Evolutionary conservation across 306 rosid genomes (phyloP).

Genomic region (Prinsepia uniflora): DNA sequence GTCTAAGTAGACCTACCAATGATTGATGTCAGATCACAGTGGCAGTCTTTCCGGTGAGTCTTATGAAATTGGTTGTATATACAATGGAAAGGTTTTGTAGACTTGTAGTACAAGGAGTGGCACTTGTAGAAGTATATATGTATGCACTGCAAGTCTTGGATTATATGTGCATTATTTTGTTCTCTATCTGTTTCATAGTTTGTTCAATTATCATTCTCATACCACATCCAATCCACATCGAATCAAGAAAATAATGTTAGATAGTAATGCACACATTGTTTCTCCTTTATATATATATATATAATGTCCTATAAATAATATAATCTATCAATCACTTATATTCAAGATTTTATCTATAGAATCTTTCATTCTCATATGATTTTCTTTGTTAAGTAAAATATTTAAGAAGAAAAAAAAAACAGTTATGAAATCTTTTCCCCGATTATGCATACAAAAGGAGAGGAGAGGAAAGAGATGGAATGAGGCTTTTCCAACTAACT

Average conservation of each 20-base stretch:
- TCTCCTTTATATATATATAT: no score
- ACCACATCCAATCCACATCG: no score
- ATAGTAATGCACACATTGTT: no score
- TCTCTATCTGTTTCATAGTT: neutral
- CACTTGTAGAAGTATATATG: neutral
- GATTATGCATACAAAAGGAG: neutral
- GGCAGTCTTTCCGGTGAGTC: conserved; percentile 16
- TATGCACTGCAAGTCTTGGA: neutral
- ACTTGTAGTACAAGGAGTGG: conserved; percentile 2
- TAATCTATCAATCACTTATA: no score
- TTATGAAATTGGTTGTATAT: conserved; percentile 13
- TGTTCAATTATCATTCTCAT: neutral
- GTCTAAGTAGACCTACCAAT: conserved; percentile 28
- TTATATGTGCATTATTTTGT: neutral
- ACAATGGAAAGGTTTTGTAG: conserved; percentile 1
- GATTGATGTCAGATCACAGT: conserved; percentile 28
- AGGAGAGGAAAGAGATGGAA: neutral
- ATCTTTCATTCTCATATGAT: neutral
- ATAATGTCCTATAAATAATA: no score
- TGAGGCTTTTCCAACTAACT: neutral
- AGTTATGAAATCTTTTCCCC: neutral
- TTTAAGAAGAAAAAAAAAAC: no score
- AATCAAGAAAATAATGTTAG: no score
- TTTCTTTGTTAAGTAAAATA: neutral
- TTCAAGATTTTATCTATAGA: no score